Evolutionary conservation across 495 filamentous ascomycete species (phyloP).

Genomic region (Xylaria scruposa): DNA sequence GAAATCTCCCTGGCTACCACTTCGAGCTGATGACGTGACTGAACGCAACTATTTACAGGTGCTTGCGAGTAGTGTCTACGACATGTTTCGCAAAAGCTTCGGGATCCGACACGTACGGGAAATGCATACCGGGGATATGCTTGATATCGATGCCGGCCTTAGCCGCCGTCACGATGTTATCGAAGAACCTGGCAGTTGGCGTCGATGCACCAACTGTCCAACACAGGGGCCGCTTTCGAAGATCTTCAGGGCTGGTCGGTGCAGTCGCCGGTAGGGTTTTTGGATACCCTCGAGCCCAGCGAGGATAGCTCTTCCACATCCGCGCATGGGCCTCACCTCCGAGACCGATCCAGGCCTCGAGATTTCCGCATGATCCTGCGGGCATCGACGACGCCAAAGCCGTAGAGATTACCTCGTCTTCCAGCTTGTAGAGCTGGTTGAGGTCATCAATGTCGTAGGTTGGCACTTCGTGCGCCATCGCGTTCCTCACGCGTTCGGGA

Average conservation of each 20-base stretch:
- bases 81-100: constrained; percentile 36
- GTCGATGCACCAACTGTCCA: constrained; percentile 37
- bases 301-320: constrained; percentile 35
- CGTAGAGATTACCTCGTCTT: constrained; percentile 26
- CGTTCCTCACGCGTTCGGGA: constrained; percentile 27
- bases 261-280: constrained; percentile 1
- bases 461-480: constrained; percentile 38
- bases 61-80: constrained; percentile 13
- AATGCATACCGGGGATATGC: constrained; percentile 39
- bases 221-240: constrained; percentile 29
- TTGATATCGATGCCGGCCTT: constrained; percentile 31
- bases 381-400: constrained; percentile 14
- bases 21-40: neutral
- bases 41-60: constrained; percentile 11
- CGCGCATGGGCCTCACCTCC: constrained; percentile 32
- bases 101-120: constrained; percentile 37
- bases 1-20: neutral
- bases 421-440: constrained; percentile 19
- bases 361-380: constrained; percentile 28
- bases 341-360: constrained; percentile 32
- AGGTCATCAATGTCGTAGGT: constrained; percentile 6
- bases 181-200: constrained; percentile 30
- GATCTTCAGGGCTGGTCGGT: constrained; percentile 21
- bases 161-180: constrained; percentile 32
- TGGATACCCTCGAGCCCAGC: constrained; percentile 35